Conservation (phyloP, 2,329 filamentous ascomycete species). For the Botrytis sinoallii region DNA sequence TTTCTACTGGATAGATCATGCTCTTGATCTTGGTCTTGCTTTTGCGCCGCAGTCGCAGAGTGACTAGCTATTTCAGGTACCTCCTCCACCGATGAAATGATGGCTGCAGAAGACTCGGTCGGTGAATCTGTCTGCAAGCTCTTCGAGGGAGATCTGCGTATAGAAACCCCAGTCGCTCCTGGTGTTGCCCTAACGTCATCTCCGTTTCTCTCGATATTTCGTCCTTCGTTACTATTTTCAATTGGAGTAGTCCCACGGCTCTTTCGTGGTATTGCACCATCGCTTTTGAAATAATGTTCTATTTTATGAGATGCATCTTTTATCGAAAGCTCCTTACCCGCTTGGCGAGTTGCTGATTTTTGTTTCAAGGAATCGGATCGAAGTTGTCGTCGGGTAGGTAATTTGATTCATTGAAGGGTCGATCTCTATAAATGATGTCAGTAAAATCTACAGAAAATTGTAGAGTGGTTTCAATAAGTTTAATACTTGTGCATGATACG, state of each 20-base stretch:
- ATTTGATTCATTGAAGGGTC: constrained; percentile 50
- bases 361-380: constrained; percentile 46
- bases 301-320: constrained; percentile 27
- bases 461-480: background rate
- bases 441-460: constrained; percentile 14
- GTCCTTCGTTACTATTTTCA: constrained; percentile 26
- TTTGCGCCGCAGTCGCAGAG: constrained; percentile 21
- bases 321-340: constrained; percentile 26
- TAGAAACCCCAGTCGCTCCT: constrained; percentile 21
- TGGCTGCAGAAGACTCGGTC: constrained; percentile 26
- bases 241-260: constrained; percentile 30
- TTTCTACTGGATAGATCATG: constrained; percentile 21
- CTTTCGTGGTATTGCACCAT: constrained; percentile 32
- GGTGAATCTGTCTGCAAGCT: constrained; percentile 36
- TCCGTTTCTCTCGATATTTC: constrained; percentile 20
- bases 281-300: constrained; percentile 27
- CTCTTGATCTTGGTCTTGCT: constrained; percentile 16
- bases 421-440: constrained; percentile 42
- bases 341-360: constrained; percentile 36
- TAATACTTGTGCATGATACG: background rate
- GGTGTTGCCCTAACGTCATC: constrained; percentile 19
- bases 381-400: constrained; percentile 49
- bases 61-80: constrained; percentile 27
- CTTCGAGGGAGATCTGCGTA: constrained; percentile 34
- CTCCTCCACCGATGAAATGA: constrained; percentile 30